These are phyloP conservation scores for Trypethelium eluteriae DNA, from an alignment of 495 filamentous ascomycete species.

Conservation along the genomic window DNA sequence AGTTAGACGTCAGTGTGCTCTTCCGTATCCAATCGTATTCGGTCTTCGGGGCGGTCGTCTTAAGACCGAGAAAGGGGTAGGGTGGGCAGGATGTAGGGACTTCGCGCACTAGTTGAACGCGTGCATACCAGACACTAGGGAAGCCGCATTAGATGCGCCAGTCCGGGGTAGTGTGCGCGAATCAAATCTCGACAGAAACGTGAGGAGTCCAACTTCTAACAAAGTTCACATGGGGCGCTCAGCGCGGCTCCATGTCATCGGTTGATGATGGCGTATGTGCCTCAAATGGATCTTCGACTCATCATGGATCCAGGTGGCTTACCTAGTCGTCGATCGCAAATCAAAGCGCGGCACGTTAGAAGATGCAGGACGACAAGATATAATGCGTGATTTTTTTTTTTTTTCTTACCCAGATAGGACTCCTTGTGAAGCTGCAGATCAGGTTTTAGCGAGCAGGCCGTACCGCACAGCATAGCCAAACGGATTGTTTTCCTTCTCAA, in stretches of 20 bases:
- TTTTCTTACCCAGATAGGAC: background rate
- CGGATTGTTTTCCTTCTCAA: background rate
- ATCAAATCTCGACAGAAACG: background rate
- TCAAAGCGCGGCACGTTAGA: background rate
- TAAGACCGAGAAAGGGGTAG: constrained; percentile 7
- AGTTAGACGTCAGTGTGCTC: background rate
- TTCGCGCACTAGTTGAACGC: background rate
- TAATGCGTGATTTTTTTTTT: background rate
- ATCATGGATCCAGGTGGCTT: background rate
- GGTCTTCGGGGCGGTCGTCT: background rate
- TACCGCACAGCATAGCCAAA: background rate
- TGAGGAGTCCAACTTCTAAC: background rate
- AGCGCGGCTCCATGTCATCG: constrained; percentile 1
- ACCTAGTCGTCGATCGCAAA: background rate
- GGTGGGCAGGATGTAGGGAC: background rate
- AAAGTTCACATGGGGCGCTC: background rate
- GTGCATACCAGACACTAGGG: constrained; percentile 7
- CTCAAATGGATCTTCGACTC: background rate
- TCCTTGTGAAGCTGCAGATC: background rate
- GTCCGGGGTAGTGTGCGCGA: constrained; percentile 3
- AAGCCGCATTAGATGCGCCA: background rate
- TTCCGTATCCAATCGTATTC: background rate
- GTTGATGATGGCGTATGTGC: background rate
- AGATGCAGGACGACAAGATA: background rate
- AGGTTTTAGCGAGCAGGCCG: background rate